Base-by-base conservation (phyloP, 1,284 basidiomycete species). In the Sanghuangporus sanghuang region DNA sequence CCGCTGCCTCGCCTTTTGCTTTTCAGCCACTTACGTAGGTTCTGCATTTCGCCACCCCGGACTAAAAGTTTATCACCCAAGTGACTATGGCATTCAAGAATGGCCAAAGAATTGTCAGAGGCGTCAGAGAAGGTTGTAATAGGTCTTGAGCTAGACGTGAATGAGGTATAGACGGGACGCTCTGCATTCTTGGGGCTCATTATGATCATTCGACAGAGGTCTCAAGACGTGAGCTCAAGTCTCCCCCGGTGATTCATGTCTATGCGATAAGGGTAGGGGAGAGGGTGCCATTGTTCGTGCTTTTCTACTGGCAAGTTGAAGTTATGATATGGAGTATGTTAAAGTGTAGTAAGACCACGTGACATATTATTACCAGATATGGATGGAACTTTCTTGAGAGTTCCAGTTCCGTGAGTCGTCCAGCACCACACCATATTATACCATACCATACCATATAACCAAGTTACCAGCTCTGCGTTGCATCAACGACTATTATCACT, bases 121-220 rank as follows among this genome's bases (percentile, higher is more conserved):
- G 18, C 52, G 27, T 62, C 40, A 18, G 32, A 14, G 23, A 50
- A 62, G 7, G 14, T 57, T 42, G 53, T 62, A 16, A 57, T 32
- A 23, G 61, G 61, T 14, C 35, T 42, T 12, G 52, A 46, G 7
- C 61, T 53, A 36, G 38, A n/a, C 16, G 61, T 62, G n/a, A 16
- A 32, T 35, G 40, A 6, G 14, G 8, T 21, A 46, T 44, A 23
- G 58, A 38, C 16, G 14, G 23, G 12, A 16, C 11, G 27, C 32
- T 59, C 14, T 23, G 23, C 12, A 27, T 36, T 9, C 32, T 35
- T 23, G 7, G 42, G 14, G n/a, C 38, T 11, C n/a, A 32, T 32
- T 27, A 60, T 42, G n/a, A n/a, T 57, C 11, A 54, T 62, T 23
- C 39, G 61, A 57, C 53, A 62, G 7, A 54, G 61, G 35, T 62